Conservation (phyloP, 2,329 filamentous ascomycete species). For the Fusarium sp. region DNA sequence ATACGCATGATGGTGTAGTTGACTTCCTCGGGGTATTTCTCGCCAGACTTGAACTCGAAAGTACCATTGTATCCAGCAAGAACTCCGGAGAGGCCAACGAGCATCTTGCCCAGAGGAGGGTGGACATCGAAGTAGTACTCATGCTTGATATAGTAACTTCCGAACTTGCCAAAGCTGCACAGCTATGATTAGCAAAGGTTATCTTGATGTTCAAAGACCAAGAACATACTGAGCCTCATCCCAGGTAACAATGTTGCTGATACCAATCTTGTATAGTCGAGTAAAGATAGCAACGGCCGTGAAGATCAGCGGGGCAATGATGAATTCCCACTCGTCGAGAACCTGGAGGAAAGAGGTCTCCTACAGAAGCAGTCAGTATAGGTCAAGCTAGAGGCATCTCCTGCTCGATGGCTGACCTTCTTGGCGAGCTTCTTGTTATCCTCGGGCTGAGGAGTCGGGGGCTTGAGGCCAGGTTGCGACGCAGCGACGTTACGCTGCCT, state of each 20-base stretch:
- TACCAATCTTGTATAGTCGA: slow-evolving; percentile 76
- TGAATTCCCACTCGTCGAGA: slow-evolving; percentile 72
- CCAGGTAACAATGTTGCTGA: slow-evolving; percentile 76
- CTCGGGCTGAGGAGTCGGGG: slow-evolving; percentile 59
- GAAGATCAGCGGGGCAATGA: slow-evolving; percentile 72
- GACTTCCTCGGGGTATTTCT: slow-evolving; percentile 91
- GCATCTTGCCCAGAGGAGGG: slow-evolving; percentile 97
- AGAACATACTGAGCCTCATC: slow-evolving; percentile 72
- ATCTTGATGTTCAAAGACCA: not conserved
- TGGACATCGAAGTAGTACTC: slow-evolving; percentile 97
- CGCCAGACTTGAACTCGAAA: slow-evolving; percentile 99
- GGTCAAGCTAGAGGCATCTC: not conserved
- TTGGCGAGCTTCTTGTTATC: slow-evolving; percentile 70
- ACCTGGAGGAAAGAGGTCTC: slow-evolving; percentile 70
- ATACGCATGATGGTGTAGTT: slow-evolving; percentile 99
- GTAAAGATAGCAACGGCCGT: slow-evolving; percentile 74
- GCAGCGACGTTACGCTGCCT: slow-evolving; percentile 64
- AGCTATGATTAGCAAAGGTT: slow-evolving; percentile 37
- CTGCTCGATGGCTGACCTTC: slow-evolving; percentile 59
- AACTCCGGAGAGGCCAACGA: slow-evolving; percentile 95
- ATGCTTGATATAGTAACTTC: slow-evolving; percentile 98
- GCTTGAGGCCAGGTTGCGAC: slow-evolving; percentile 50
- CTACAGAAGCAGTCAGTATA: slow-evolving; percentile 48
- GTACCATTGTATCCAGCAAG: slow-evolving; percentile 98
- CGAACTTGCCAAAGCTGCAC: slow-evolving; percentile 91